Base-by-base conservation (phyloP, 2,329 filamentous ascomycete species). In the Diplodia scrobiculata region DNA sequence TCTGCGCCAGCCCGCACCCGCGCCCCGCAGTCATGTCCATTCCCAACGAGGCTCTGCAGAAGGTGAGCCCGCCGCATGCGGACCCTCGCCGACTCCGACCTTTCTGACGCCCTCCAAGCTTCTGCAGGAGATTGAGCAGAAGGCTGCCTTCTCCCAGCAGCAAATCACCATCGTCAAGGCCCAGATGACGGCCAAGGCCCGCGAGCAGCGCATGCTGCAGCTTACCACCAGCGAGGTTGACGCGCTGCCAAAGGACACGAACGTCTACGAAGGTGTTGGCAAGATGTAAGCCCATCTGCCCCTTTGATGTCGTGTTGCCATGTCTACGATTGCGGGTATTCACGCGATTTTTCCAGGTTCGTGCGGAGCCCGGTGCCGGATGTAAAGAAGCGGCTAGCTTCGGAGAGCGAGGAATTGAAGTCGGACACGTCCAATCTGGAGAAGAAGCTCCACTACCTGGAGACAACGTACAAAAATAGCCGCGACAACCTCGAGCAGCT, bases 401-500 rank as follows among this genome's bases (percentile, higher is more conserved):
- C 83, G 52, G 92, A 97, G 79, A 88, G 88, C 66, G 86, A 89
- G 73, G 87, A 89, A 63, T 80, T 94, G 69, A 89, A 92, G 72
- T 83, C 85, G 32, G 94, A 97, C 72, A 87, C 97, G 68, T 84
- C 90, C 48, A 89, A 89, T 69, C 80, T 98, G 69, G 88, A 91
- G 71, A 96, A 98, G 84, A 92, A 91, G 78, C 82, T 97, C 72
- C 87, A 94, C 72, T 98, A 97, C 75, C 84, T 98, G 52, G 94
- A 98, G 81, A 96, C 92, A 67, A 98, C 95, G 59, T 90, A 92
- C 76, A 92, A 96, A 82, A 99, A 98, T 75, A 97, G 92, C 79
- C 88, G 90, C 72, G 88, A 93, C 71, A 92, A 97, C 74, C 89
- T 98, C 71, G 90, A 97, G 76, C 90, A 92, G 78, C 94, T 98